These are phyloP conservation scores for Paecilomyces fulvus DNA, from an alignment of 2,329 filamentous ascomycete species.

Conservation along the genomic window DNA sequence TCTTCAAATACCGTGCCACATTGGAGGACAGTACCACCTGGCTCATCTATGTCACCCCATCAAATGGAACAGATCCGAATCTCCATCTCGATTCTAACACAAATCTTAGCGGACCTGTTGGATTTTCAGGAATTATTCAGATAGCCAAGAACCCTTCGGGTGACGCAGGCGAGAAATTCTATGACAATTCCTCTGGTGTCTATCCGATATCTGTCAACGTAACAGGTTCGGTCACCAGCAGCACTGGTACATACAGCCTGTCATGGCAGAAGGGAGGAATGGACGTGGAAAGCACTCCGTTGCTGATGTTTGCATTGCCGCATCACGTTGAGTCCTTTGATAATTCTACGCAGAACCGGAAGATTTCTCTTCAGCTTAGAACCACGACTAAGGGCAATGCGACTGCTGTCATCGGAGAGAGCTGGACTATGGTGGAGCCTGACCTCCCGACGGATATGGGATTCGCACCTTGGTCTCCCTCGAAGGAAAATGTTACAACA, in stretches of 20 bases:
- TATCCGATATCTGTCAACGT: slow-evolving; percentile 61
- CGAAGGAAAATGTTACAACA: slow-evolving; percentile 25
- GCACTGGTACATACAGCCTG: slow-evolving; percentile 63
- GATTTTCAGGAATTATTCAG: slow-evolving; percentile 73
- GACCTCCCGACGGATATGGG: slow-evolving; percentile 65
- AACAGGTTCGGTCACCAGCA: slow-evolving; percentile 49
- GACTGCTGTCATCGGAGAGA: slow-evolving; percentile 60
- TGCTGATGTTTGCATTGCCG: slow-evolving; percentile 81
- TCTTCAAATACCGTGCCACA: slow-evolving; percentile 66
- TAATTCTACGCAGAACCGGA: slow-evolving; percentile 39
- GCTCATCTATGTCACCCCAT: slow-evolving; percentile 67
- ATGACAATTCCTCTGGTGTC: slow-evolving; percentile 67
- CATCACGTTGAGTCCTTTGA: slow-evolving; percentile 78
- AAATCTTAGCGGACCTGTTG: slow-evolving; percentile 53
- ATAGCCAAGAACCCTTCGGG: slow-evolving; percentile 64
- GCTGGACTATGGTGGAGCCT: slow-evolving; percentile 69
- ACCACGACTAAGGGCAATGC: slow-evolving; percentile 81
- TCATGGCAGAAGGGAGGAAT: slow-evolving; percentile 64
- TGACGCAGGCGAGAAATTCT: slow-evolving; percentile 54
- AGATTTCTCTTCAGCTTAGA: slow-evolving; percentile 53
- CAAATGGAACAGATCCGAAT: slow-evolving; percentile 52
- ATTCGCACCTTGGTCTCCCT: slow-evolving; percentile 69
- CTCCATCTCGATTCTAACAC: slow-evolving; percentile 60
- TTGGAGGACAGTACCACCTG: slow-evolving; percentile 67
- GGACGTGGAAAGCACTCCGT: slow-evolving; percentile 40